These are phyloP conservation scores for Cicer pinnatifidum DNA, from an alignment of 306 rosid genomes.

Conservation along the genomic window DNA sequence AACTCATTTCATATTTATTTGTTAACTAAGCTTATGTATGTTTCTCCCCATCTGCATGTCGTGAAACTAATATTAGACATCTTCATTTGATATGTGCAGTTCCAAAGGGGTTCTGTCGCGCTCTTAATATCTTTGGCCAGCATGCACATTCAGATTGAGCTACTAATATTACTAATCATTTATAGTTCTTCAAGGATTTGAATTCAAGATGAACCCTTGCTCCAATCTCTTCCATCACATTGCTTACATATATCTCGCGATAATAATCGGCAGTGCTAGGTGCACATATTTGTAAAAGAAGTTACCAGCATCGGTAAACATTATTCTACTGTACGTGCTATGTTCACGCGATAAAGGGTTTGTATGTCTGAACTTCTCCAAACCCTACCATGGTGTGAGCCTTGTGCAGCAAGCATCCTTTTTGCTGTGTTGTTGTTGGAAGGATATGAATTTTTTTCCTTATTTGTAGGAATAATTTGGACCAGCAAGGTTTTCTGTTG, in stretches of 20 bases:
- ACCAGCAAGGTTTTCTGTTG: background rate
- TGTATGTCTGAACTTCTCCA: background rate
- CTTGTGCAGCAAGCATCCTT: conserved; percentile 17
- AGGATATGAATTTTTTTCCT: background rate
- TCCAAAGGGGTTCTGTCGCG: conserved; percentile 89
- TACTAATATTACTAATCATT: conserved; percentile 4
- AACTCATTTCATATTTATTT: too few relatives aligned
- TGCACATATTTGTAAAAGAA: background rate
- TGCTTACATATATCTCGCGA: background rate
- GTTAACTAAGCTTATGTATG: background rate
- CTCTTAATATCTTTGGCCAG: conserved; percentile 40
- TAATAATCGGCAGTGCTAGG: background rate
- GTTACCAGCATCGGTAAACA: conserved; percentile 23
- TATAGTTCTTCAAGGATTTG: conserved; percentile 6
- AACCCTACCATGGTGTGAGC: background rate
- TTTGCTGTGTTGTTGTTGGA: background rate
- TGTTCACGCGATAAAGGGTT: background rate
- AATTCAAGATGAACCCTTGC: conserved; percentile 11
- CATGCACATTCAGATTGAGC: conserved; percentile 33
- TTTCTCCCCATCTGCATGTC: background rate
- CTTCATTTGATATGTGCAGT: conserved; percentile 54
- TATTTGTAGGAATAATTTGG: background rate
- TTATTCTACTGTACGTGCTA: background rate
- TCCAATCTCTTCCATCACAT: background rate
- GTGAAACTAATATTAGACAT: conserved; percentile 16